Conservation (phyloP, 2,329 filamentous ascomycete species). For the Septoria linicola region DNA sequence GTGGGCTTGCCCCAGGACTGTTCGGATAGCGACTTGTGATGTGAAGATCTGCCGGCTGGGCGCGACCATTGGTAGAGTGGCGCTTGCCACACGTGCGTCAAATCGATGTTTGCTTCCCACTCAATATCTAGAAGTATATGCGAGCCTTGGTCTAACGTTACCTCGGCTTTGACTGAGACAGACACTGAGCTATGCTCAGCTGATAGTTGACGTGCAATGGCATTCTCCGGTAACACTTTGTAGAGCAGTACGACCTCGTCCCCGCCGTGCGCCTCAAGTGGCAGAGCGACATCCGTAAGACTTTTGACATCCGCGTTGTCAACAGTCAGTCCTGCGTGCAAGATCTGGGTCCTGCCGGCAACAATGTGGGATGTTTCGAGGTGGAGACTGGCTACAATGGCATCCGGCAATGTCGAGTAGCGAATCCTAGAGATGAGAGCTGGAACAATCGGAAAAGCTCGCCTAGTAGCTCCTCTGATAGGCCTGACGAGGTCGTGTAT, state of each 20-base stretch:
- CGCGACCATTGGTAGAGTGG: constrained; percentile 32
- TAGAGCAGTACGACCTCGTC: constrained; percentile 77
- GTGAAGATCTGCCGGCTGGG: constrained; percentile 21
- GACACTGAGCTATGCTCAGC: constrained; percentile 12
- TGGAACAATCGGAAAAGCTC: constrained; percentile 65
- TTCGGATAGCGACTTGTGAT: constrained; percentile 17
- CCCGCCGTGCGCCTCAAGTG: constrained; percentile 52
- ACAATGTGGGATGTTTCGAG: constrained; percentile 33
- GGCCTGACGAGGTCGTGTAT: constrained; percentile 61
- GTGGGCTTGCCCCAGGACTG: constrained; percentile 17
- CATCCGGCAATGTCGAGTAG: constrained; percentile 61
- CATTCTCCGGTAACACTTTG: constrained; percentile 34
- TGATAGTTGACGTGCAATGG: background rate
- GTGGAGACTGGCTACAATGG: constrained; percentile 33
- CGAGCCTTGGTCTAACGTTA: constrained; percentile 26
- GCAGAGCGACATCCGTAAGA: constrained; percentile 24
- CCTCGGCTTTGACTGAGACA: constrained; percentile 26
- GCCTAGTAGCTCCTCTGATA: constrained; percentile 62
- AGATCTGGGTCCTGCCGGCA: constrained; percentile 52
- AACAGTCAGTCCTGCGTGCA: constrained; percentile 59
- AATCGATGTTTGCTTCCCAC: constrained; percentile 31
- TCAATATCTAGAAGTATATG: constrained; percentile 27
- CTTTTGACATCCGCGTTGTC: constrained; percentile 57
- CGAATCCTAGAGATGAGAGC: constrained; percentile 70
- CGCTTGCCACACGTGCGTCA: constrained; percentile 20